Conservation (phyloP, 2,329 filamentous ascomycete species). For the Colletotrichum cordylinicola region DNA sequence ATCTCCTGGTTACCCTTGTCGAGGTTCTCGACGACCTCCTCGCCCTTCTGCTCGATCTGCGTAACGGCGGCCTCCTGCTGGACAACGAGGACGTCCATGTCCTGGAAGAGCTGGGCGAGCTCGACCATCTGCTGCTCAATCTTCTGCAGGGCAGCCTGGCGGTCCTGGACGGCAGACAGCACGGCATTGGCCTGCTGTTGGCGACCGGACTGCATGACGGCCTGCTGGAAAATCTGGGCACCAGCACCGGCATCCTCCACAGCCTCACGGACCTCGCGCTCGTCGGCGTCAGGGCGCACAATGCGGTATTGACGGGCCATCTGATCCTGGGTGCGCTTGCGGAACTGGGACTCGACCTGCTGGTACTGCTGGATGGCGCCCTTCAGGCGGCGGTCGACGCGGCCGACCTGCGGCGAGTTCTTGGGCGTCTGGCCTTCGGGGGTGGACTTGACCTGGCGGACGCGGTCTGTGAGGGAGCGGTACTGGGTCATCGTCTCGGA, state of each 20-base stretch:
- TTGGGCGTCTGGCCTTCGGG: slow-evolving; percentile 75
- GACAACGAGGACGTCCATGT: slow-evolving; percentile 84
- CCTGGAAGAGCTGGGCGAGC: slow-evolving; percentile 85
- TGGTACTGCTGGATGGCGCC: slow-evolving; percentile 83
- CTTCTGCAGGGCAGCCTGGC: slow-evolving; percentile 87
- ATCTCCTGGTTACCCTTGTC: slow-evolving; percentile 87
- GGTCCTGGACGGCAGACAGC: slow-evolving; percentile 79
- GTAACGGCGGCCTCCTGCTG: slow-evolving; percentile 84
- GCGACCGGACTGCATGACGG: slow-evolving; percentile 81
- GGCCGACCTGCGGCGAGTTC: slow-evolving; percentile 82
- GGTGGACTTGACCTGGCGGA: slow-evolving; percentile 83
- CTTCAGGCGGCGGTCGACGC: slow-evolving; percentile 81
- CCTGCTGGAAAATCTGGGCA: slow-evolving; percentile 86
- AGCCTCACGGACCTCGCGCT: slow-evolving; percentile 78
- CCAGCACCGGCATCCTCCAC: slow-evolving; percentile 71
- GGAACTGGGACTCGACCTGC: slow-evolving; percentile 79
- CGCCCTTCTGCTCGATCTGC: slow-evolving; percentile 85
- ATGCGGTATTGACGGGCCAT: slow-evolving; percentile 91
- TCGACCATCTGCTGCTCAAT: slow-evolving; percentile 92
- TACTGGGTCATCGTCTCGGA: slow-evolving; percentile 85
- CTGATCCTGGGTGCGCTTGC: slow-evolving; percentile 80
- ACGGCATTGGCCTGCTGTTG: slow-evolving; percentile 82
- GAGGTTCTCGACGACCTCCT: slow-evolving; percentile 85
- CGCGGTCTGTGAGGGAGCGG: slow-evolving; percentile 77
- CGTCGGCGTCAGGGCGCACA: slow-evolving; percentile 80